Percentiles rank a stretch among this genome's conserved stretches.
Evolutionary conservation across 176 grass and related monocot species (phyloP).

Genomic region (Calamus simplicifolius): DNA sequence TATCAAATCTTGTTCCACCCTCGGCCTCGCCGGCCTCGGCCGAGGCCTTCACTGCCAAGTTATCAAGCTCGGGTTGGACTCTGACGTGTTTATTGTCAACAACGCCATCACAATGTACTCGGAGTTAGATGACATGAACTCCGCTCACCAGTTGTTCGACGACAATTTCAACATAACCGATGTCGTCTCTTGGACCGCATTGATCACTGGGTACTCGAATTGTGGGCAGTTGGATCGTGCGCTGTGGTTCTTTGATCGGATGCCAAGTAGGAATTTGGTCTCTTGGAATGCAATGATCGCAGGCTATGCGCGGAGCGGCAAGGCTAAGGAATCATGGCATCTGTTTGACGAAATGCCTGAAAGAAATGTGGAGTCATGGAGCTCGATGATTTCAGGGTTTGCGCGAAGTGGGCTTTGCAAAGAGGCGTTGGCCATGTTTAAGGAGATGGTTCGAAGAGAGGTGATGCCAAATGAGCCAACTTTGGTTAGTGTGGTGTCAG

Average conservation of each 20-base stretch:
- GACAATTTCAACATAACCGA: constrained; percentile 5
- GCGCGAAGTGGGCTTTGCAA: no score
- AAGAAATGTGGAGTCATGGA: no score
- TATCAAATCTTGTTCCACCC: constrained; percentile 8
- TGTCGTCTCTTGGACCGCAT: constrained; percentile 22
- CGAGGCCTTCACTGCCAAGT: constrained; percentile 35
- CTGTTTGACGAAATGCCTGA: no score
- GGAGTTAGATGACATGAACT: constrained; percentile 4
- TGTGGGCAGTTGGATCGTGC: constrained; percentile 7
- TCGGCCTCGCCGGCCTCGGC: constrained; percentile 6
- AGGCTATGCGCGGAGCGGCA: no score
- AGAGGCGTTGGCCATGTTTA: no score
- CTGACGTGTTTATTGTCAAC: constrained; percentile 17
- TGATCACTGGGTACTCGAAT: constrained; percentile 21
- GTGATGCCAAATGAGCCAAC: no score
- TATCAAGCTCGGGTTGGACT: constrained; percentile 17
- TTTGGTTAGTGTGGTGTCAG: no score
- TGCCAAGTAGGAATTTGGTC: constrained; percentile 8
- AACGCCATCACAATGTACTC: constrained; percentile 25
- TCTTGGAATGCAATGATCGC: constrained; percentile 27
- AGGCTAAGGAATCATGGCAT: no score
- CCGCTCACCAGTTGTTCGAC: constrained; percentile 19
- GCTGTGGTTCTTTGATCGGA: constrained; percentile 18
- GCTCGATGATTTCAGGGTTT: no score
- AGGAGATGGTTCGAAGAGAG: no score